phyloP scores from a whole-genome alignment of 768 basidiomycete genomes.

The Collybia mongolica region DNA sequence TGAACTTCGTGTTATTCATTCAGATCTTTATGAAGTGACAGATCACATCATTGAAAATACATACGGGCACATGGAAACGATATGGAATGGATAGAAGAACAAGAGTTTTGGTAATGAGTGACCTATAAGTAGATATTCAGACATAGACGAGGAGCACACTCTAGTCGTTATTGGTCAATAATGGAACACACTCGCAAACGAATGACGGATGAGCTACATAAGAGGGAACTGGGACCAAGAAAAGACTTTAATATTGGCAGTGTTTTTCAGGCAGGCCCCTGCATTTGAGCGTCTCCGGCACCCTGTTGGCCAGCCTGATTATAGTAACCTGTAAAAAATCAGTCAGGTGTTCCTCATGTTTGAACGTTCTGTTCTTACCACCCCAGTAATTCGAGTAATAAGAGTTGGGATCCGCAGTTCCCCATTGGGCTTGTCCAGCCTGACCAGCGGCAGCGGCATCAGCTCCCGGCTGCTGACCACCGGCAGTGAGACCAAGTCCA shows the following conservation, averaged over 20 bases:
- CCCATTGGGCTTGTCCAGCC: slow-evolving; percentile 76
- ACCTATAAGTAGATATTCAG: slow-evolving; percentile 5
- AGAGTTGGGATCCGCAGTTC: slow-evolving; percentile 64
- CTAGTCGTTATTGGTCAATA: slow-evolving; percentile 12
- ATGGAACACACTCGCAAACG: slow-evolving; percentile 12
- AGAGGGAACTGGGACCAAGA: slow-evolving; percentile 20
- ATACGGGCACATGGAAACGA: slow-evolving; percentile 19
- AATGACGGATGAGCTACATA: slow-evolving; percentile 26
- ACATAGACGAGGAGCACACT: slow-evolving; percentile 6
- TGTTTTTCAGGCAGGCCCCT: slow-evolving; percentile 39
- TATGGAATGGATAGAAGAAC: slow-evolving; percentile 16
- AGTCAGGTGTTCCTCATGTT: slow-evolving; percentile 7
- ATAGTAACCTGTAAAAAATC: slow-evolving; percentile 63
- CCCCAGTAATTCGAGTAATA: slow-evolving; percentile 87
- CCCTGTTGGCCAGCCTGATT: slow-evolving; percentile 66
- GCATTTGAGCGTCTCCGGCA: slow-evolving; percentile 54
- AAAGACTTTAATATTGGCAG: slow-evolving; percentile 27
- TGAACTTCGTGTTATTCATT: not conserved
- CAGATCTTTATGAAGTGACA: slow-evolving; percentile 3
- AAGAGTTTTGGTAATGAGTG: slow-evolving; percentile 19
- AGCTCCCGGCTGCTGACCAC: slow-evolving; percentile 54
- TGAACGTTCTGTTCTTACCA: slow-evolving; percentile 43
- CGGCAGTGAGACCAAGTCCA: slow-evolving; percentile 53
- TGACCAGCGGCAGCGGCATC: slow-evolving; percentile 56
- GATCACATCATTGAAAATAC: slow-evolving; percentile 22